A percentile compares a stretch with the other conserved stretches of the same genome.
phyloP scores from a whole-genome alignment of 2,329 filamentous ascomycete species.

The Penicillium brasilianum region DNA sequence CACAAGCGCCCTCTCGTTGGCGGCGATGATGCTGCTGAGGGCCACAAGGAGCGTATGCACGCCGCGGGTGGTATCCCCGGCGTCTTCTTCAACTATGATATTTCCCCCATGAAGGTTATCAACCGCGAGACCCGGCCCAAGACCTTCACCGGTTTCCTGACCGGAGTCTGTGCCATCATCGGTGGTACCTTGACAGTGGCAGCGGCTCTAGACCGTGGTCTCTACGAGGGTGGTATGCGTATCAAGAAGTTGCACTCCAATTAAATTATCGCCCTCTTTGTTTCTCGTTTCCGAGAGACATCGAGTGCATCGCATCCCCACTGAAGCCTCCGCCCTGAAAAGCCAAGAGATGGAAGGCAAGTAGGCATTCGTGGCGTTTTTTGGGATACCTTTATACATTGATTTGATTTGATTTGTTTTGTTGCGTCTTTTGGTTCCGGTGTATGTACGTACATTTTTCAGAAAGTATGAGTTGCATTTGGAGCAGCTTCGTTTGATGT shows the following conservation, averaged over 20 bases:
- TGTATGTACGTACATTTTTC: conserved; percentile 15
- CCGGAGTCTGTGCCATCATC: conserved; percentile 91
- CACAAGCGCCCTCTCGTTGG: conserved; percentile 88
- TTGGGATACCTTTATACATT: conserved; percentile 28
- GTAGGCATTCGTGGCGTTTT: conserved; percentile 27
- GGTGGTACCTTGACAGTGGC: conserved; percentile 95
- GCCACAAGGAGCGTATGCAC: conserved; percentile 90
- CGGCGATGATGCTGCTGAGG: conserved; percentile 82
- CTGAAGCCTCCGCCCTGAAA: conserved; percentile 5
- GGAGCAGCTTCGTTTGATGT: not conserved
- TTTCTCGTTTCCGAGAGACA: not conserved
- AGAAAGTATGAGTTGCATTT: not conserved
- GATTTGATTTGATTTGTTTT: conserved; percentile 3
- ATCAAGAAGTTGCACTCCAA: conserved; percentile 82
- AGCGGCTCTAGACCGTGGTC: conserved; percentile 84
- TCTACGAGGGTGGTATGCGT: conserved; percentile 85
- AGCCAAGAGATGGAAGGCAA: conserved; percentile 12
- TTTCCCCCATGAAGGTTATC: conserved; percentile 99
- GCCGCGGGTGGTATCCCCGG: conserved; percentile 91
- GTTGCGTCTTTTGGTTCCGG: conserved; percentile 7
- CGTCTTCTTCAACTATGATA: conserved; percentile 99
- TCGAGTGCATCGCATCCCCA: conserved; percentile 7
- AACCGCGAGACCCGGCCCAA: conserved; percentile 91
- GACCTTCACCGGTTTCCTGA: conserved; percentile 88
- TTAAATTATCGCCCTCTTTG: conserved; percentile 39